A percentile compares a stretch with the other conserved stretches of the same genome.
Evolutionary conservation across 352 stramenopile genomes (phyloP).

Genomic region (Halophytophthora polymorphica): DNA sequence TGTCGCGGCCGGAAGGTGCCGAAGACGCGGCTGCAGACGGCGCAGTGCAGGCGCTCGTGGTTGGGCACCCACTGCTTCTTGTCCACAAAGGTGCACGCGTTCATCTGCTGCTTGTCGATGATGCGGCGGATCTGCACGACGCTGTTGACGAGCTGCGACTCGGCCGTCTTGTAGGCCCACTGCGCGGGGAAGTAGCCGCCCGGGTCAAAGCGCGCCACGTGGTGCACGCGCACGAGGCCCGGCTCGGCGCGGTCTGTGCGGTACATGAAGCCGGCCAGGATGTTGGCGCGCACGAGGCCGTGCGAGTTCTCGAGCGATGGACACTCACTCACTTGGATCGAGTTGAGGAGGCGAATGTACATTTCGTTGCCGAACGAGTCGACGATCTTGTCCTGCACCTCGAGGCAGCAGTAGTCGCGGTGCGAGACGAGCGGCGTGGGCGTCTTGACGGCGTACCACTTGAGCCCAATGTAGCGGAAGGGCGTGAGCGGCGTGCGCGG

Average conservation of each 20-base stretch:
- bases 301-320: constrained; percentile 84
- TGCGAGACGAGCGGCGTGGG: constrained; percentile 77
- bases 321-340: constrained; percentile 78
- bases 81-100: constrained; percentile 80
- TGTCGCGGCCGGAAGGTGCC: constrained; percentile 79
- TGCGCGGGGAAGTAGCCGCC: constrained; percentile 77
- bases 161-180: constrained; percentile 80
- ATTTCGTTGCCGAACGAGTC: constrained; percentile 83
- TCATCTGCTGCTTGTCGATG: constrained; percentile 87
- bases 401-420: constrained; percentile 83
- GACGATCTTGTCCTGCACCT: constrained; percentile 84
- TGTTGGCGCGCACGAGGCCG: constrained; percentile 80
- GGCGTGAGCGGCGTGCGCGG: constrained; percentile 64
- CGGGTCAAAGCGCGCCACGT: constrained; percentile 74
- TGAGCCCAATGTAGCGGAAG: constrained; percentile 85
- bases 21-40: constrained; percentile 71
- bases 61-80: constrained; percentile 82
- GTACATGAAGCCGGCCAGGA: constrained; percentile 79
- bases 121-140: constrained; percentile 78
- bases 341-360: constrained; percentile 79
- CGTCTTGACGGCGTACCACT: constrained; percentile 86
- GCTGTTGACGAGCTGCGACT: constrained; percentile 74
- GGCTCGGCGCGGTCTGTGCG: constrained; percentile 68
- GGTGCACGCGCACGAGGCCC: constrained; percentile 67
- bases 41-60: constrained; percentile 64